Conservation (phyloP, 2,329 filamentous ascomycete species). For the Shiraia bambusicola region DNA sequence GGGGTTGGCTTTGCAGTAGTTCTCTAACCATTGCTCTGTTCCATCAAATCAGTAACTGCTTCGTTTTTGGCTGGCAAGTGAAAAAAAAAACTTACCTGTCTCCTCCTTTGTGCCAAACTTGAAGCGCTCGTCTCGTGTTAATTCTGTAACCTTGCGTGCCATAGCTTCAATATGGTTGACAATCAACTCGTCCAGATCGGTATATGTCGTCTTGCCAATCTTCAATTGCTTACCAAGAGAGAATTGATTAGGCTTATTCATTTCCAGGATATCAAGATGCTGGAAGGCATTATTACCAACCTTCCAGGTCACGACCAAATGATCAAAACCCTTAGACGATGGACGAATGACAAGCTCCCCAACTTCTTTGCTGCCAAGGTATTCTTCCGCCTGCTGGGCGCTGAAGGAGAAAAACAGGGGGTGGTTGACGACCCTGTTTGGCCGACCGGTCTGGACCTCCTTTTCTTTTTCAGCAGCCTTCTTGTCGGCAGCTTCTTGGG, state of each 20-base stretch:
- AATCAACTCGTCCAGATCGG: conserved; percentile 94
- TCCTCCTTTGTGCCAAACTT: conserved; percentile 77
- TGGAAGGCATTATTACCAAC: conserved; percentile 95
- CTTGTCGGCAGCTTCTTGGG: conserved; percentile 76
- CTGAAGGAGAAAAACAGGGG: conserved; percentile 95
- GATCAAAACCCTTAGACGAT: conserved; percentile 91
- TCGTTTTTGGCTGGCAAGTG: not conserved
- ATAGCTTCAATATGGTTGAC: conserved; percentile 97
- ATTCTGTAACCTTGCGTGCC: conserved; percentile 95
- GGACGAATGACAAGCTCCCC: conserved; percentile 95
- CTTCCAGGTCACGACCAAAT: conserved; percentile 97
- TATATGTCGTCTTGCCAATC: conserved; percentile 89
- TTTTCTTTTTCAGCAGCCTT: conserved; percentile 79
- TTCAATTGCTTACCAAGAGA: conserved; percentile 83
- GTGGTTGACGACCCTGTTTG: conserved; percentile 95
- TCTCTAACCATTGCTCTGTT: conserved; percentile 89
- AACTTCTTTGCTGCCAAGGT: conserved; percentile 77
- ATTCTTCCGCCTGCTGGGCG: conserved; percentile 88
- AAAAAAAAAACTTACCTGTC: conserved; percentile 66
- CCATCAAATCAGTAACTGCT: conserved; percentile 13
- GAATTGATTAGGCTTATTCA: conserved; percentile 97
- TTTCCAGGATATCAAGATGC: conserved; percentile 93
- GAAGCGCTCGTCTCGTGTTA: conserved; percentile 93
- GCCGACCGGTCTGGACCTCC: conserved; percentile 79
- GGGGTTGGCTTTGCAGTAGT: conserved; percentile 94